Conservation (phyloP, 306 rosid species). For the Clitoria ternatea region DNA sequence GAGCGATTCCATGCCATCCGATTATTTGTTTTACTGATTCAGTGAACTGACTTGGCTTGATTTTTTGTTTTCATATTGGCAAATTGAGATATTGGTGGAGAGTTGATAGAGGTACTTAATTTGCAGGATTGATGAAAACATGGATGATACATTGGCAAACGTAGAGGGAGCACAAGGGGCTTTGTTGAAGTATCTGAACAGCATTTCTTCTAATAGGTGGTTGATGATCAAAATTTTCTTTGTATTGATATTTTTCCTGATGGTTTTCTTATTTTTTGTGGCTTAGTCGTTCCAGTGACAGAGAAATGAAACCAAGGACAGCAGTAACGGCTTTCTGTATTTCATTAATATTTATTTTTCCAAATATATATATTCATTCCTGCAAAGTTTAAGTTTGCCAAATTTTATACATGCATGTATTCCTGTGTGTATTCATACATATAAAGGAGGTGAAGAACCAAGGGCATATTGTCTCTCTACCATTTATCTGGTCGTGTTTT, state of each 20-base stretch:
- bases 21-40: not conserved
- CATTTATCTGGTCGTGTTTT: not conserved
- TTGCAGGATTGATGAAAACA: constrained; percentile 93
- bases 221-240: constrained; percentile 99
- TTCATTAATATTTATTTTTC: constrained; percentile 19
- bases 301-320: constrained; percentile 21
- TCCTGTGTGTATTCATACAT: constrained; percentile 26
- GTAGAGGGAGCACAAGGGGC: constrained; percentile 96
- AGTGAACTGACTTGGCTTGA: not conserved
- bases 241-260: constrained; percentile 87
- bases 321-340: constrained; percentile 23
- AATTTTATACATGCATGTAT: constrained; percentile 27
- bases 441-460: constrained; percentile 24
- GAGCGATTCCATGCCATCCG: not conserved
- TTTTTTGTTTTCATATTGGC: not conserved
- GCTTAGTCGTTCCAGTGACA: constrained; percentile 49
- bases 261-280: constrained; percentile 97
- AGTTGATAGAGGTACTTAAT: constrained; percentile 1
- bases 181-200: constrained; percentile 84
- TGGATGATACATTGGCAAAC: constrained; percentile 89
- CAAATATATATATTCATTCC: constrained; percentile 24
- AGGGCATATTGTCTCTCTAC: no score
- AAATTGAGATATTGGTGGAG: not conserved
- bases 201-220: constrained; percentile 99
- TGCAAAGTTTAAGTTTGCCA: constrained; percentile 18